Percentiles rank a stretch among this genome's conserved stretches.
Conservation (phyloP, 305 asterid genomes). For the Lippia alba region DNA sequence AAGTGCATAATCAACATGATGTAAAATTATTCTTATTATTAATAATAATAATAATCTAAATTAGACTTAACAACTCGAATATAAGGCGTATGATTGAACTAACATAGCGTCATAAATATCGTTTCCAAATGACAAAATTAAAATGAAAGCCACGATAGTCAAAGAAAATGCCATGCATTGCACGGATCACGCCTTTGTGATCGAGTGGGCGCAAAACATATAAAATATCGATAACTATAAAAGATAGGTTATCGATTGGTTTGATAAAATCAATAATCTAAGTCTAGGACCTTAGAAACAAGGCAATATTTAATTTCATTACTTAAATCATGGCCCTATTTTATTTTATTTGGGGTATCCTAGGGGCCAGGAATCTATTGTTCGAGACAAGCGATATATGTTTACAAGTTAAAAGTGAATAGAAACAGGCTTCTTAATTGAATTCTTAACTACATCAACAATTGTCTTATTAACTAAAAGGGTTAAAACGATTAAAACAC, state of each 20-base stretch:
- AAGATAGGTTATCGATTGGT: background rate
- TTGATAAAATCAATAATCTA: slow-evolving; percentile 18
- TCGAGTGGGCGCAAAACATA: background rate
- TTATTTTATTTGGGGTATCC: background rate
- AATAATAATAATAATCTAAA: too few relatives aligned
- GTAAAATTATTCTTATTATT: too few relatives aligned
- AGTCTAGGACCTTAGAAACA: background rate
- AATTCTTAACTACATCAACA: too few relatives aligned
- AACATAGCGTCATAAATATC: too few relatives aligned
- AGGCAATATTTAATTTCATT: background rate
- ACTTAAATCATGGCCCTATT: background rate
- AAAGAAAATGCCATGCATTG: background rate
- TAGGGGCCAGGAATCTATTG: background rate
- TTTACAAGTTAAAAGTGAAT: too few relatives aligned
- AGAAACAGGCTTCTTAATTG: too few relatives aligned
- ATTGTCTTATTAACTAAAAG: too few relatives aligned
- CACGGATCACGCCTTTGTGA: slow-evolving; percentile 9
- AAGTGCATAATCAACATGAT: background rate
- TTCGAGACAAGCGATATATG: too few relatives aligned
- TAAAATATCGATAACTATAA: background rate
- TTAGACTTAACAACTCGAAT: too few relatives aligned
- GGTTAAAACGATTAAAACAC: too few relatives aligned
- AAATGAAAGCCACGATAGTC: background rate
- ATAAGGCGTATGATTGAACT: too few relatives aligned
- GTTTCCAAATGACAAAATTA: background rate